phyloP scores from a whole-genome alignment of 140 eudicot species.

The Flaveria floridana region DNA sequence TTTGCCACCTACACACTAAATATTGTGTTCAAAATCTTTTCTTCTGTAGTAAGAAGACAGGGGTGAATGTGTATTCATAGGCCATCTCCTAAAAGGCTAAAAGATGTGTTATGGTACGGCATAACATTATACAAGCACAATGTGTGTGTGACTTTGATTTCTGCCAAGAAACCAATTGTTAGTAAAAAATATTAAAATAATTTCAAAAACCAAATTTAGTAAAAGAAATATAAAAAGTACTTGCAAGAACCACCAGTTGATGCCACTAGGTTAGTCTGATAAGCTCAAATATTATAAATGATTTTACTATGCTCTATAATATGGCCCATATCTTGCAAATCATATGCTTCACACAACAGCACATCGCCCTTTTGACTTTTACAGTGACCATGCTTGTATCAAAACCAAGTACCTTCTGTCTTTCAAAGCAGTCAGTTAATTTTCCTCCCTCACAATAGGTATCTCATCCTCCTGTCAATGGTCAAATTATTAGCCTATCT shows the following conservation, averaged over 20 bases:
- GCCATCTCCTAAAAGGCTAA: not conserved
- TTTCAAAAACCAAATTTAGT: too few relatives aligned
- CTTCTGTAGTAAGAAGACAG: too few relatives aligned
- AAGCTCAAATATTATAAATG: slow-evolving; percentile 76
- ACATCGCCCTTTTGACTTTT: slow-evolving; percentile 87
- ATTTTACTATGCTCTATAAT: slow-evolving; percentile 83
- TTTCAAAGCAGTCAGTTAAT: slow-evolving; percentile 69
- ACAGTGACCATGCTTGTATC: slow-evolving; percentile 63
- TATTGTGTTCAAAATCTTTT: not conserved
- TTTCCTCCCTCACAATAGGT: slow-evolving; percentile 79
- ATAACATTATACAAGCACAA: not conserved
- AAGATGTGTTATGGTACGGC: not conserved
- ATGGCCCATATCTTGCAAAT: slow-evolving; percentile 94
- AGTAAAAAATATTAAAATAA: not conserved
- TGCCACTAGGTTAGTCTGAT: slow-evolving; percentile 81
- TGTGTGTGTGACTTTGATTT: not conserved
- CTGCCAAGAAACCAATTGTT: not conserved
- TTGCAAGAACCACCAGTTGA: slow-evolving; percentile 62
- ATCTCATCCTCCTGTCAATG: slow-evolving; percentile 82
- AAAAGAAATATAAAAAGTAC: not conserved
- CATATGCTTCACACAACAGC: slow-evolving; percentile 86
- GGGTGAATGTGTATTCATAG: too few relatives aligned
- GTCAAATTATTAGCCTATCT: too few relatives aligned
- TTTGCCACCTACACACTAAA: too few relatives aligned
- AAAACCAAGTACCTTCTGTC: slow-evolving; percentile 69